These are phyloP conservation scores for Blastobotrys attinorum DNA, from an alignment of 805 yeast species.

Conservation along the genomic window DNA sequence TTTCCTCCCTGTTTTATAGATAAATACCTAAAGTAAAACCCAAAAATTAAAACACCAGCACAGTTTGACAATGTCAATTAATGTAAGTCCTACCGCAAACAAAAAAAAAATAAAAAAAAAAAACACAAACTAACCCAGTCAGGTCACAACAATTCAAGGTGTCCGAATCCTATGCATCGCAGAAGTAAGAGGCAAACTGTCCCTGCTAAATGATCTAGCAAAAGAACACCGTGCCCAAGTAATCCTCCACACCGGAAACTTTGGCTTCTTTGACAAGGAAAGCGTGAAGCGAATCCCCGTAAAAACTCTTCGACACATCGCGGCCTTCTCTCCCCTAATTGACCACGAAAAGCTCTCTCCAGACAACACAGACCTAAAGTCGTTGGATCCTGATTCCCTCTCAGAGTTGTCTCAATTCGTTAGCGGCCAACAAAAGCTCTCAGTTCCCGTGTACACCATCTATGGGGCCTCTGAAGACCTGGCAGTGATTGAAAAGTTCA, in stretches of 20 bases:
- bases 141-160: constrained; percentile 11
- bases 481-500: constrained; percentile 53
- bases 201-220: constrained; percentile 44
- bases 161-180: constrained; percentile 42
- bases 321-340: constrained; percentile 55
- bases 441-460: constrained; percentile 67
- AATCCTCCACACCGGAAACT: constrained; percentile 67
- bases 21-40: no score
- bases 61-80: not conserved
- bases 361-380: constrained; percentile 46
- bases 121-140: not conserved
- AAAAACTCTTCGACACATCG: constrained; percentile 48
- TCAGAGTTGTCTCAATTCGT: constrained; percentile 47
- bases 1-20: no score
- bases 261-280: constrained; percentile 63
- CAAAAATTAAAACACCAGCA: no score
- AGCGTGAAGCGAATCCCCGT: constrained; percentile 48
- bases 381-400: constrained; percentile 37
- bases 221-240: constrained; percentile 38
- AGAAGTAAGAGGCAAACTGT: constrained; percentile 47
- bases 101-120: no score
- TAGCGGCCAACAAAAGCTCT: constrained; percentile 34
- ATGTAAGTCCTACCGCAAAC: not conserved
- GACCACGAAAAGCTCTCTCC: constrained; percentile 41
- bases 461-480: constrained; percentile 74